Conservation (phyloP, 1,139 yeast species). For the Candida buenavistaensis region DNA sequence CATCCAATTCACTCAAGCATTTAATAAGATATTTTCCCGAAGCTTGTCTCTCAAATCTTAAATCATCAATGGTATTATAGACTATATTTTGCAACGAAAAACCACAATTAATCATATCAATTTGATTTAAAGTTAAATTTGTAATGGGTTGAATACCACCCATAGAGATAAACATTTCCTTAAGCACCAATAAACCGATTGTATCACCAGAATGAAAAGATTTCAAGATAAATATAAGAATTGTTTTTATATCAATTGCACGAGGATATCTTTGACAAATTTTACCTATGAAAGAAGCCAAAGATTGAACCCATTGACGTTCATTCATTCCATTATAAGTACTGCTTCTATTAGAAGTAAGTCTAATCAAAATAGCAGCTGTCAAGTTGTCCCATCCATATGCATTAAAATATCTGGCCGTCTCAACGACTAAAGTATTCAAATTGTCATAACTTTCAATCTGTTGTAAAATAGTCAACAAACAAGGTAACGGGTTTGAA, state of each 20-base stretch:
- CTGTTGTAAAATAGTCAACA: slow-evolving; percentile 61
- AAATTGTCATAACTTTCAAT: slow-evolving; percentile 92
- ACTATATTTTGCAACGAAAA: slow-evolving; percentile 56
- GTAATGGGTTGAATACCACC: slow-evolving; percentile 76
- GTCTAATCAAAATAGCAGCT: slow-evolving; percentile 67
- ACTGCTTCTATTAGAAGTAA: slow-evolving; percentile 66
- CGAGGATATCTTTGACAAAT: slow-evolving; percentile 54
- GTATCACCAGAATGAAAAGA: slow-evolving; percentile 63
- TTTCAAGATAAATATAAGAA: slow-evolving; percentile 62
- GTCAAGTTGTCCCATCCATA: slow-evolving; percentile 89
- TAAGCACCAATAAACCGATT: slow-evolving; percentile 66
- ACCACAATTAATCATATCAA: slow-evolving; percentile 69
- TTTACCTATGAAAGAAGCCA: slow-evolving; percentile 67
- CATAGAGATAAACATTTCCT: slow-evolving; percentile 71
- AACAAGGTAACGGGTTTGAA: slow-evolving; percentile 80
- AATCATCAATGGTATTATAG: slow-evolving; percentile 62
- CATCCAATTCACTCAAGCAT: slow-evolving; percentile 44
- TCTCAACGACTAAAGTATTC: slow-evolving; percentile 73
- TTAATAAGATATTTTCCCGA: slow-evolving; percentile 58
- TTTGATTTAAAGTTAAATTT: slow-evolving; percentile 65
- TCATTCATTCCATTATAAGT: slow-evolving; percentile 78
- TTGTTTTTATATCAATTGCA: slow-evolving; percentile 52
- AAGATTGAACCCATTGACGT: slow-evolving; percentile 80
- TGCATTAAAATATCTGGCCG: slow-evolving; percentile 74
- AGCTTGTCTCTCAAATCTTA: slow-evolving; percentile 43